Evolutionary conservation across 345 rosid genomes (phyloP).

Genomic region (Brassica cretica): DNA sequence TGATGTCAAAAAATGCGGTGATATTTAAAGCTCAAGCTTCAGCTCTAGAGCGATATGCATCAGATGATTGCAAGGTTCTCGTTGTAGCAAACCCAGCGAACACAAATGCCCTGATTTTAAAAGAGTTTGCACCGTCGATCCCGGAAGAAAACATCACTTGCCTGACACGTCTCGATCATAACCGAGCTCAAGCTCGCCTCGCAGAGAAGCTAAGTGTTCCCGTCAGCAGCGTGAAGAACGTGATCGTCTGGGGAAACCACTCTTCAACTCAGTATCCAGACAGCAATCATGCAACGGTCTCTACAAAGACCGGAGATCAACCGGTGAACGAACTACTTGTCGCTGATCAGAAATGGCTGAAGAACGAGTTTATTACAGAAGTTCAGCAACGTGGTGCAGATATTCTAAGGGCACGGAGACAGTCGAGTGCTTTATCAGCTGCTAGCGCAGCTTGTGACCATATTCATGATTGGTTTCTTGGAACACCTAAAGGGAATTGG

Average conservation of each 20-base stretch:
- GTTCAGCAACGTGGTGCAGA: conserved; percentile 80
- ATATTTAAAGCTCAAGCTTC: conserved; percentile 88
- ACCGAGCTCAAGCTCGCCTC: conserved; percentile 72
- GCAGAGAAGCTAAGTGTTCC: conserved; percentile 61
- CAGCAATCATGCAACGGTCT: conserved; percentile 62
- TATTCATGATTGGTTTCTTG: conserved; percentile 78
- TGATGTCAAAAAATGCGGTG: conserved; percentile 61
- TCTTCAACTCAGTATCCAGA: conserved; percentile 95
- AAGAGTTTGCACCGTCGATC: conserved; percentile 82
- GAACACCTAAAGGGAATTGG: conserved; percentile 85
- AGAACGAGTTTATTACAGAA: conserved; percentile 53
- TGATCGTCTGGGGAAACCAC: conserved; percentile 85
- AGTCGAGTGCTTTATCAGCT: conserved; percentile 78
- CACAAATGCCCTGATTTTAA: conserved; percentile 76
- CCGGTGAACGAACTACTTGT: conserved; percentile 48
- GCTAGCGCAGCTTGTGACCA: conserved; percentile 93
- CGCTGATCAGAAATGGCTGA: conserved; percentile 67
- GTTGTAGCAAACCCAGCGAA: conserved; percentile 91
- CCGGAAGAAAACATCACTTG: conserved; percentile 79
- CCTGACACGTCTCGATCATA: conserved; percentile 80
- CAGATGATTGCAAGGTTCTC: conserved; percentile 75
- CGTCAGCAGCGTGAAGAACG: conserved; percentile 65
- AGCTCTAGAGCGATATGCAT: conserved; percentile 71
- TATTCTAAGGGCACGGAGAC: conserved; percentile 61
- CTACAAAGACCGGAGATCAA: conserved; percentile 43